phyloP scores from a whole-genome alignment of 345 rosid genomes.

The Brassica nigra region DNA sequence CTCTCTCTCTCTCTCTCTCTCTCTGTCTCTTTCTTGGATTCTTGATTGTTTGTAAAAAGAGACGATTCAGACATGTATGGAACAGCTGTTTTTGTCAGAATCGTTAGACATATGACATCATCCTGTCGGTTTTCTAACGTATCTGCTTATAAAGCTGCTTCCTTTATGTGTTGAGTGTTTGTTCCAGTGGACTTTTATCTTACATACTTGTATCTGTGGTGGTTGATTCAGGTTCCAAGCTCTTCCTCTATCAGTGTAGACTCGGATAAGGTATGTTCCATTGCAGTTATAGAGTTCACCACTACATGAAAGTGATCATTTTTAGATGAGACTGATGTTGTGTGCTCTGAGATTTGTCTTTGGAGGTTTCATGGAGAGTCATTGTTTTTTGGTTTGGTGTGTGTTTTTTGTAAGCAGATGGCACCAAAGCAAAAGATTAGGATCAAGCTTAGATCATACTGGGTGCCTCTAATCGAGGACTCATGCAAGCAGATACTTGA shows the following conservation, averaged over 20 bases:
- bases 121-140: not conserved
- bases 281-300: not conserved
- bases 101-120: not conserved
- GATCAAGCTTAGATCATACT: slow-evolving; percentile 88
- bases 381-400: not conserved
- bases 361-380: not conserved
- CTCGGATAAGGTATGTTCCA: slow-evolving; percentile 51
- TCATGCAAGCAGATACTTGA: slow-evolving; percentile 98
- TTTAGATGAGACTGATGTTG: not conserved
- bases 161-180: not conserved
- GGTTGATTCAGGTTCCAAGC: slow-evolving; percentile 38
- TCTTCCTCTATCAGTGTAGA: slow-evolving; percentile 52
- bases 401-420: slow-evolving; percentile 48
- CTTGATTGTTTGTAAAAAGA: not conserved
- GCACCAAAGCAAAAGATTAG: slow-evolving; percentile 98
- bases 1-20: not conserved
- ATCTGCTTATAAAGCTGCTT: not conserved
- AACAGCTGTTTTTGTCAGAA: not conserved
- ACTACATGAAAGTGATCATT: not conserved
- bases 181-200: not conserved
- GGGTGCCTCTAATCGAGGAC: slow-evolving; percentile 90
- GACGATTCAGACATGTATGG: not conserved
- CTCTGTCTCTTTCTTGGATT: not conserved
- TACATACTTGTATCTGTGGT: not conserved
- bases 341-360: too few relatives aligned